Conservation (phyloP, 163 green algal species). For the Scenedesmus sp. region DNA sequence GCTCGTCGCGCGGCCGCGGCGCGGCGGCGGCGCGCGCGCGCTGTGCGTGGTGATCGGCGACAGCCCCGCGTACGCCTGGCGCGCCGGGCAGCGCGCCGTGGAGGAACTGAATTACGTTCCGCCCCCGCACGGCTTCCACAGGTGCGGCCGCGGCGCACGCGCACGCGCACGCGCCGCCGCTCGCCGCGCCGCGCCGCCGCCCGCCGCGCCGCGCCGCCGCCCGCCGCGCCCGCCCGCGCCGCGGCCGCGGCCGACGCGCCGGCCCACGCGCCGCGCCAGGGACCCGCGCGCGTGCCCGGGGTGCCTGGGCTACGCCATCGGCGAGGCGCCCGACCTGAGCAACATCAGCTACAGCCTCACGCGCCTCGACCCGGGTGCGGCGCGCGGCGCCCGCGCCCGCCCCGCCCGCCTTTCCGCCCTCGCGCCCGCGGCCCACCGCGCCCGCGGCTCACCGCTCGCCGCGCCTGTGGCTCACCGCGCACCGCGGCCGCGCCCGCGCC, state of each 20-base stretch:
- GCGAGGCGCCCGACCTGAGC: constrained; percentile 54
- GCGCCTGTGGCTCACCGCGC: too few relatives aligned
- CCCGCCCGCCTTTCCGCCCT: too few relatives aligned
- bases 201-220: background rate
- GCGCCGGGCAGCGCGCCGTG: constrained; percentile 20
- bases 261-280: constrained; percentile 15
- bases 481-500: too few relatives aligned
- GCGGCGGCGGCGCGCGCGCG: background rate
- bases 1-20: constrained; percentile 1
- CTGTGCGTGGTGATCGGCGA: constrained; percentile 53
- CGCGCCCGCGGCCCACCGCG: too few relatives aligned
- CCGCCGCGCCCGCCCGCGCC: too few relatives aligned
- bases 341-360: constrained; percentile 52
- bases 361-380: constrained; percentile 35
- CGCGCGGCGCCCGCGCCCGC: too few relatives aligned
- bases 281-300: constrained; percentile 55
- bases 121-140: constrained; percentile 27
- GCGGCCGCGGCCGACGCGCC: background rate
- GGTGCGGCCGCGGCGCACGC: background rate
- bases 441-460: too few relatives aligned
- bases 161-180: background rate
- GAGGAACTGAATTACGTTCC: constrained; percentile 50
- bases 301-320: constrained; percentile 54
- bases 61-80: constrained; percentile 53
- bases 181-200: background rate